Base-by-base conservation (phyloP, 352 stramenopile species). In the Pythium brassicae region DNA sequence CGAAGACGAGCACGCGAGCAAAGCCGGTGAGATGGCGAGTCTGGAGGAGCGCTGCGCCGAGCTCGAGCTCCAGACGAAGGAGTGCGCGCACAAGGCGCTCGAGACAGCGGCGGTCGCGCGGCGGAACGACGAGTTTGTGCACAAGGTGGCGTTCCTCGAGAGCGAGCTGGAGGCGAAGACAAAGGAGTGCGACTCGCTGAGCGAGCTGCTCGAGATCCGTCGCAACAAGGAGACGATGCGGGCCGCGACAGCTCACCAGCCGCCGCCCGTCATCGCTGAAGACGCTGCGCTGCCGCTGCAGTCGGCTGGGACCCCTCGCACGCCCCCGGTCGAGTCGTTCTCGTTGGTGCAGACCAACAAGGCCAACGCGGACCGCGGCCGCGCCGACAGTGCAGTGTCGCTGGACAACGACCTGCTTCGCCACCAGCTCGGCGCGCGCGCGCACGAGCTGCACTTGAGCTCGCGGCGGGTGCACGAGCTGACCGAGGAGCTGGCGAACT, bases 1-100 rank as follows among this genome's bases (percentile, higher is more conserved):
- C 5, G 76, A 87, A 55, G 79, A 89, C 34, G 76, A 89, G 6
- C 76, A 77, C 15, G 65, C 72, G 2, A 80, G 71, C 15, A 87
- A 87, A 44, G 51, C 57, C 15, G 65, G 63, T 15, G 79, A 89
- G 62, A 66, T 83, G 20, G 53, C 55, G 2, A 86, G 62, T 39
- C 45, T 89, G 8, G 72, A 89, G 59, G 75, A 82, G 35, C 73
- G 75, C 19, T 84, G 77, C 53, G 55, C 67, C 3, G 75, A 87
- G 43, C 64, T 89, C 2, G 71, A 85, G 59, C 29, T 44, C 3
- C 63, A 71, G 26, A 69, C 69, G 29, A 73, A 75, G 17, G 53
- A 71, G n/a, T 68, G 74, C 34, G 59, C 66, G 44, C 52, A 62
- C 32, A 78, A 77, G 32, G 69, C 75, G 47, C 63, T 74, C 2